These are phyloP conservation scores for Lenzites betulinus DNA, from an alignment of 768 basidiomycete genomes.

Conservation along the genomic window DNA sequence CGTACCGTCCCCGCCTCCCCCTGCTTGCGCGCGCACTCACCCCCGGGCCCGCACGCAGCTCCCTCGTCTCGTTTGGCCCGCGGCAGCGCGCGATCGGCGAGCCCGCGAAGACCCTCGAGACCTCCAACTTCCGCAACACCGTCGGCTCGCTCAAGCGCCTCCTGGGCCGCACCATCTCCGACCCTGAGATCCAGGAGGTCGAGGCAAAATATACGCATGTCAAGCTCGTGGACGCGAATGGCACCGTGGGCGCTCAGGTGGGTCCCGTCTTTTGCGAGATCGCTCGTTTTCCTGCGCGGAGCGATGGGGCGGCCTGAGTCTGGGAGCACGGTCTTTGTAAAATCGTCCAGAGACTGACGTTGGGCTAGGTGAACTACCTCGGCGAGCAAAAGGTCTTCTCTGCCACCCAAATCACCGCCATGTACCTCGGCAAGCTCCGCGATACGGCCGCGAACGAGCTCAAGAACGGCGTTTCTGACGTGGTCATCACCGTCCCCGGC, in stretches of 20 bases:
- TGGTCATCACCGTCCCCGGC: conserved; percentile 94
- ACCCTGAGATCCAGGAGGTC: conserved; percentile 77
- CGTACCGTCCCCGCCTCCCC: conserved; percentile 35
- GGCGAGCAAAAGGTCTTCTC: conserved; percentile 81
- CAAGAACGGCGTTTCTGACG: conserved; percentile 83
- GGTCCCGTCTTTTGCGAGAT: conserved; percentile 30
- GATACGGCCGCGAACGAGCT: conserved; percentile 87
- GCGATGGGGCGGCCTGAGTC: no score
- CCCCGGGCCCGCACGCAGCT: conserved; percentile 49
- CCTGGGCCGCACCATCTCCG: conserved; percentile 76
- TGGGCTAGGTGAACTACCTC: conserved; percentile 77
- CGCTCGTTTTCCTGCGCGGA: no score
- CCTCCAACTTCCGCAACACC: conserved; percentile 97
- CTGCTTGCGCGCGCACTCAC: not conserved
- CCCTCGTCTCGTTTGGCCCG: conserved; percentile 90
- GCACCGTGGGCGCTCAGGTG: conserved; percentile 86
- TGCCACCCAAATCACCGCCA: conserved; percentile 87
- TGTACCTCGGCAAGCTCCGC: conserved; percentile 88
- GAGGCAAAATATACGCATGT: conserved; percentile 95
- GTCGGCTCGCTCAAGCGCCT: conserved; percentile 91
- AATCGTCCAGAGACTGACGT: conserved; percentile 18
- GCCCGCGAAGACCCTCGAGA: conserved; percentile 95
- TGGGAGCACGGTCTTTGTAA: no score
- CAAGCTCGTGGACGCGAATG: conserved; percentile 79
- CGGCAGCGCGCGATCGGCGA: conserved; percentile 94